Conservation (phyloP, 2,329 filamentous ascomycete genomes). For the Hypoxylon sp. region DNA sequence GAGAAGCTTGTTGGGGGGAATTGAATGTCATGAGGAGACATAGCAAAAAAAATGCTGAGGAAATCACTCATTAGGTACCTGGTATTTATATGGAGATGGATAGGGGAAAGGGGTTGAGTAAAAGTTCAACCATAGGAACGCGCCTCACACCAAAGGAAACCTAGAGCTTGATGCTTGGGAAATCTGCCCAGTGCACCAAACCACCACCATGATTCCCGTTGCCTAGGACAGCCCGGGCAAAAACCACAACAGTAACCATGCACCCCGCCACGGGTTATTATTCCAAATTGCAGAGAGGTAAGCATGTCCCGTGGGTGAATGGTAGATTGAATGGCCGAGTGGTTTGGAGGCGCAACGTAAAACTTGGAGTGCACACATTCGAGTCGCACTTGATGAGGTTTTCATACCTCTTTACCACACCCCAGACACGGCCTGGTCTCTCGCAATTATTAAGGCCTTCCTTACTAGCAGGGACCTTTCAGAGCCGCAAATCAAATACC, state of each 20-base stretch:
- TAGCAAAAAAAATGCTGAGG: background rate
- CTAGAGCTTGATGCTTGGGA: background rate
- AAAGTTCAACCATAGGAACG: background rate
- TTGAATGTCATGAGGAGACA: background rate
- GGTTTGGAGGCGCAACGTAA: background rate
- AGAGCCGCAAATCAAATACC: constrained; percentile 1
- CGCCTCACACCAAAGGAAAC: background rate
- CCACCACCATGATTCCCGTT: background rate
- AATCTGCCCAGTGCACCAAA: background rate
- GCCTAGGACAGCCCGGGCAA: background rate
- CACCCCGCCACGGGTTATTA: background rate
- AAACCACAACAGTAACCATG: background rate
- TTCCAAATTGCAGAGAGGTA: background rate
- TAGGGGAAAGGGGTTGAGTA: background rate
- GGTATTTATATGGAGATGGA: background rate
- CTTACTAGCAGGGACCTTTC: background rate
- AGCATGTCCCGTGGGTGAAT: background rate
- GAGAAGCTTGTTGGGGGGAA: background rate
- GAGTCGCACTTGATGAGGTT: background rate
- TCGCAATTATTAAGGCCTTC: background rate
- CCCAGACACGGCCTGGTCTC: background rate
- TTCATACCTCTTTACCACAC: background rate
- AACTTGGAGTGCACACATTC: constrained; percentile 1
- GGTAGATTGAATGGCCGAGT: constrained; percentile 3
- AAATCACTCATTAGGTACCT: background rate